Evolutionary conservation across 768 basidiomycete genomes (phyloP).

Genomic region (Russula compacta): DNA sequence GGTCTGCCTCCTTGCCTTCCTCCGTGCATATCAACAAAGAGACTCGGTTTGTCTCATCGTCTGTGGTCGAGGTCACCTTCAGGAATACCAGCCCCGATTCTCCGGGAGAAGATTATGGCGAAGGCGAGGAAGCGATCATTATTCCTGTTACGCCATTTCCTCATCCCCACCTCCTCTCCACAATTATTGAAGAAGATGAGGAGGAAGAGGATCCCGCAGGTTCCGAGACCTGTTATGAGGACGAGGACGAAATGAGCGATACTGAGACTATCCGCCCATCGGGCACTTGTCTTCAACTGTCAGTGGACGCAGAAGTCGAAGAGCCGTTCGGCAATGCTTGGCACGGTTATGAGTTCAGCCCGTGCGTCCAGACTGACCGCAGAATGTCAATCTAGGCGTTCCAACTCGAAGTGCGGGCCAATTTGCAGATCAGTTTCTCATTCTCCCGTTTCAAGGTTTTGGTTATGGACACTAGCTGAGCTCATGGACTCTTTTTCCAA

Average conservation of each 20-base stretch:
- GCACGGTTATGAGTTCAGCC: neutral
- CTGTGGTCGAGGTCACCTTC: neutral
- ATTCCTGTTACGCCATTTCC: slow-evolving; percentile 1
- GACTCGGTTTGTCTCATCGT: neutral
- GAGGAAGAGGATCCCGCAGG: neutral
- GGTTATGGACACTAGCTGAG: slow-evolving; percentile 1
- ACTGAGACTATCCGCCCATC: slow-evolving; percentile 3
- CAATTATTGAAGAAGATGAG: slow-evolving; percentile 4
- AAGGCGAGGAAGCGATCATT: neutral
- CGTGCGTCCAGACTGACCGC: neutral
- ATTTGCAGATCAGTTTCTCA: neutral
- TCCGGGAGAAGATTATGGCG: neutral
- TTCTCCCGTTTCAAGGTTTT: neutral
- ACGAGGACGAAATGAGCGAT: neutral
- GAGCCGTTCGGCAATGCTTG: neutral
- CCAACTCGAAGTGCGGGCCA: neutral
- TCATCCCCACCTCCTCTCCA: slow-evolving; percentile 5
- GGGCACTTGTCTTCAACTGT: neutral
- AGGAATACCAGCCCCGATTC: neutral
- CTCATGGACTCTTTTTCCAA: slow-evolving; percentile 9
- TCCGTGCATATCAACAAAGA: neutral
- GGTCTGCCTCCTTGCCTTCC: neutral
- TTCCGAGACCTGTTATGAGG: neutral
- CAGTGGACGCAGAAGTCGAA: neutral
- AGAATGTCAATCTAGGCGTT: neutral